Conservation (phyloP, 2,329 filamentous ascomycete genomes). For the Pseudogymnoascus sp. region DNA sequence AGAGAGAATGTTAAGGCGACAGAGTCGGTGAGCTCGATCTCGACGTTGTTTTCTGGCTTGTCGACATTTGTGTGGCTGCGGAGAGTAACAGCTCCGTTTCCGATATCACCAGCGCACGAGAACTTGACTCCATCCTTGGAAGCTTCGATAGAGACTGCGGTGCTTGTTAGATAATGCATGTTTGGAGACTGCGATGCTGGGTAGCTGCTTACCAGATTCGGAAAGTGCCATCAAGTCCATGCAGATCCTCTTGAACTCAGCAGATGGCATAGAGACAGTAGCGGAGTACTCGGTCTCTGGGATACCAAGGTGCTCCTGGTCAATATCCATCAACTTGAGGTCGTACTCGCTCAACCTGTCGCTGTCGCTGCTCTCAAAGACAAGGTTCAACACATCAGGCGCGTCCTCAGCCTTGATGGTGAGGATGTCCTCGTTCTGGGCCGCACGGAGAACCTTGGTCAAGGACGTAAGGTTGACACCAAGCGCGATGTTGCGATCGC, state of each 20-base stretch:
- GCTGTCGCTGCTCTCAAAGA: conserved; percentile 82
- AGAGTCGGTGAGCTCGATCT: conserved; percentile 85
- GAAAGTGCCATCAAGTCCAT: conserved; percentile 85
- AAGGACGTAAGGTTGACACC: conserved; percentile 95
- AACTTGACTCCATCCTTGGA: conserved; percentile 98
- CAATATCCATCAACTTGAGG: conserved; percentile 99
- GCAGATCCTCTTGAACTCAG: conserved; percentile 92
- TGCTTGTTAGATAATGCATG: not conserved
- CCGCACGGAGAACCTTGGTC: conserved; percentile 92
- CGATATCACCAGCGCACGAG: conserved; percentile 86
- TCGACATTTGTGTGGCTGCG: conserved; percentile 83
- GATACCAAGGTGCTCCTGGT: conserved; percentile 98
- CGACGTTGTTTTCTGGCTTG: conserved; percentile 76
- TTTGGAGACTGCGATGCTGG: not conserved
- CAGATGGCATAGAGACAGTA: conserved; percentile 77
- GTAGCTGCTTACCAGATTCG: conserved; percentile 69
- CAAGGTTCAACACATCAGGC: conserved; percentile 88
- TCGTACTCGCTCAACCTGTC: conserved; percentile 98
- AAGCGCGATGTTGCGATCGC: conserved; percentile 97
- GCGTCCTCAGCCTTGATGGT: conserved; percentile 97
- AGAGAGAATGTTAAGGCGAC: conserved; percentile 95
- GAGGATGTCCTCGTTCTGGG: conserved; percentile 87
- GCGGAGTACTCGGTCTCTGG: conserved; percentile 98
- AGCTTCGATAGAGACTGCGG: conserved; percentile 85
- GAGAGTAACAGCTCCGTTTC: conserved; percentile 86